Evolutionary conservation across 106 monocot genomes (phyloP), one percentile per base, ranked within the genome.

Genomic region (Dendrobium catenatum): DNA sequence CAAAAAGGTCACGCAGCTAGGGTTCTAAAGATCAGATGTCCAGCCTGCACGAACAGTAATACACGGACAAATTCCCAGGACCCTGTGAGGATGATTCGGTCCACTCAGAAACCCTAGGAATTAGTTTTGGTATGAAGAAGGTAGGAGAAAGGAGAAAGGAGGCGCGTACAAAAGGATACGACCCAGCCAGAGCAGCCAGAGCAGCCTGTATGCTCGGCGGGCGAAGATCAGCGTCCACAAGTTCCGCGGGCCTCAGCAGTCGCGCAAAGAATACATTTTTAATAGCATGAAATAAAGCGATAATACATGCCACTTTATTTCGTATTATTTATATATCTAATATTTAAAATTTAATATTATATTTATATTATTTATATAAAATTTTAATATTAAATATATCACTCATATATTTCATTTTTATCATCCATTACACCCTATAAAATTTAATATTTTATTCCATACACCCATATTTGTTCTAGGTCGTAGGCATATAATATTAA

Each of bases 1-100:
- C 74, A 74, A 74, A 72, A 74, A 70, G 11, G 33, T 15, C 70
- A 61, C 70, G 37, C 70, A 13, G 70, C 70, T 70, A 70, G 13
- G 70, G 29, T 70, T 70, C 70, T 33, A 9, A 22, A 70, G 29
- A 70, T 70, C 31, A 70, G 33, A 37, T 37, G 37, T 1, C 70
- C 10, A 68, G 11, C 29, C 2, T 10, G 33, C 5, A 70, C 70
- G 33, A 16, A 29, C 13, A 70, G 9, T 31, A 33, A 70, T 61
- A 16, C 3, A 4, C 37, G 37, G 37, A 37, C 1, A 37, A 70
- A 37, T 70, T 70, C 37, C 29, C 3, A 3, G 37, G 17, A 37
- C 4, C 5, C 29, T 29, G 37, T 29, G 70, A 68, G 1, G 70
- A 37, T 16, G 70, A 70, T 70, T 70, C 70, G 70, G 70, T 31